Percentiles rank a stretch among this genome's conserved stretches.
These are phyloP conservation scores for Huntiella omanensis DNA, from an alignment of 2,329 filamentous ascomycete genomes.

Conservation along the genomic window DNA sequence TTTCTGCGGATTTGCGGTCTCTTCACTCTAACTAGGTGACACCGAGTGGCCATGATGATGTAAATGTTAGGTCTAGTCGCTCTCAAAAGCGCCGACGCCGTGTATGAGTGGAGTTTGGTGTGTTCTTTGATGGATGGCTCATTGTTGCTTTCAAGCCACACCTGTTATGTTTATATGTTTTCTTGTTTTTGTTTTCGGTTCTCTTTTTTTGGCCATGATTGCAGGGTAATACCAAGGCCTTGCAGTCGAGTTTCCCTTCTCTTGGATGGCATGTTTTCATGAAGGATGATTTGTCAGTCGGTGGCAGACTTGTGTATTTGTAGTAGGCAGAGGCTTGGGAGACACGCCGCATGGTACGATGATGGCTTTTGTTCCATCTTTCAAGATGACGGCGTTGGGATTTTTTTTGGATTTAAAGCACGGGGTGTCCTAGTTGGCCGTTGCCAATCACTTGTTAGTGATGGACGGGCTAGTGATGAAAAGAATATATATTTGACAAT, in stretches of 20 bases:
- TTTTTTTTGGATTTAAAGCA: no score
- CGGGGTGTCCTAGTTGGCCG: no score
- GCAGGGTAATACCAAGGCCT: no score
- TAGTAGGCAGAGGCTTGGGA: not conserved
- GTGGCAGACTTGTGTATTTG: not conserved
- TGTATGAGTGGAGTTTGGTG: not conserved
- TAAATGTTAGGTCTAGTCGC: not conserved
- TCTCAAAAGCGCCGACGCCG: not conserved
- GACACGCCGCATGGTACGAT: no score
- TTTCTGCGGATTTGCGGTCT: conserved; percentile 6
- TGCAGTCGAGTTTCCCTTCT: no score
- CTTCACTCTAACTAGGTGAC: conserved; percentile 9
- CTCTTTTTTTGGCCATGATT: not conserved
- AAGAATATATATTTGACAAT: no score
- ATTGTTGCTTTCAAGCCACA: not conserved
- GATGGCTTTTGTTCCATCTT: no score
- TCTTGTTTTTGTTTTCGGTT: not conserved
- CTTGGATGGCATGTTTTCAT: no score
- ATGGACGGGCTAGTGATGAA: no score
- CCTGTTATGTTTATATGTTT: not conserved
- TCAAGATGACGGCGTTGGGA: no score
- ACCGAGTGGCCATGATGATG: not conserved
- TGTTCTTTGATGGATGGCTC: not conserved
- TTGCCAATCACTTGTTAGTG: no score
- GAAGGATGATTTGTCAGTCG: no score